Percentiles rank a stretch among this genome's conserved stretches.
phyloP scores from a whole-genome alignment of 352 stramenopile genomes.

The Phytophthora megakarya region DNA sequence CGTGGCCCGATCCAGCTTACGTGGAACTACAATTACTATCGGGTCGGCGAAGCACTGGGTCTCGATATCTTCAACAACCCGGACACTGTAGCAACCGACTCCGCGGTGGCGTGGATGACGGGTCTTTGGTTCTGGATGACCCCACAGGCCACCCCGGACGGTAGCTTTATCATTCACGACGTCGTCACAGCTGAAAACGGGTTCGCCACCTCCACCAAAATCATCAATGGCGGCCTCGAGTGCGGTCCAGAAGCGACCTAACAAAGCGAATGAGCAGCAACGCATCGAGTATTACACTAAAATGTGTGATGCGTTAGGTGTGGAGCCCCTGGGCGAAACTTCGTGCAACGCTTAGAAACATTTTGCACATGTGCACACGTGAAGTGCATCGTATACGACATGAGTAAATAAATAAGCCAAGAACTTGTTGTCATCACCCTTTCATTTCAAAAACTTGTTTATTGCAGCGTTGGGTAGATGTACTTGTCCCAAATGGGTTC shows the following conservation, averaged over 20 bases:
- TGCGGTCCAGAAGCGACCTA: slow-evolving; percentile 42
- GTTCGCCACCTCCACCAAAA: slow-evolving; percentile 48
- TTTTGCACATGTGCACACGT: neutral
- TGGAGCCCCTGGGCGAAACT: slow-evolving; percentile 36
- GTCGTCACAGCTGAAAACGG: slow-evolving; percentile 41
- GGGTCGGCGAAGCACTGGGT: slow-evolving; percentile 36
- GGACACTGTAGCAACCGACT: slow-evolving; percentile 43
- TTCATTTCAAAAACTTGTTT: neutral
- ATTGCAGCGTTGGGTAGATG: slow-evolving; percentile 40
- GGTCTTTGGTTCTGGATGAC: slow-evolving; percentile 63
- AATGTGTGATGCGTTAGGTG: slow-evolving; percentile 37
- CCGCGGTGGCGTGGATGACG: slow-evolving; percentile 46
- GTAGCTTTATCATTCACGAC: slow-evolving; percentile 49
- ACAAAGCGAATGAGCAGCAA: slow-evolving; percentile 42
- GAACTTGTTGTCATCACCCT: neutral
- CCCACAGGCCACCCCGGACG: slow-evolving; percentile 40
- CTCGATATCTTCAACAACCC: slow-evolving; percentile 47
- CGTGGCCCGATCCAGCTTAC: slow-evolving; percentile 54
- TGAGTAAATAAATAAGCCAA: slow-evolving; percentile 6
- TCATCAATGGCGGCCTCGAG: slow-evolving; percentile 58
- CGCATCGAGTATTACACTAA: slow-evolving; percentile 39
- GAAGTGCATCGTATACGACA: neutral
- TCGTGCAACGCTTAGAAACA: slow-evolving; percentile 43
- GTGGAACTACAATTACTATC: slow-evolving; percentile 66
- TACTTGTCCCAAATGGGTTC: slow-evolving; percentile 92